phyloP scores from a whole-genome alignment of 2,329 filamentous ascomycete genomes.

The Trichothecium sympodiale region DNA sequence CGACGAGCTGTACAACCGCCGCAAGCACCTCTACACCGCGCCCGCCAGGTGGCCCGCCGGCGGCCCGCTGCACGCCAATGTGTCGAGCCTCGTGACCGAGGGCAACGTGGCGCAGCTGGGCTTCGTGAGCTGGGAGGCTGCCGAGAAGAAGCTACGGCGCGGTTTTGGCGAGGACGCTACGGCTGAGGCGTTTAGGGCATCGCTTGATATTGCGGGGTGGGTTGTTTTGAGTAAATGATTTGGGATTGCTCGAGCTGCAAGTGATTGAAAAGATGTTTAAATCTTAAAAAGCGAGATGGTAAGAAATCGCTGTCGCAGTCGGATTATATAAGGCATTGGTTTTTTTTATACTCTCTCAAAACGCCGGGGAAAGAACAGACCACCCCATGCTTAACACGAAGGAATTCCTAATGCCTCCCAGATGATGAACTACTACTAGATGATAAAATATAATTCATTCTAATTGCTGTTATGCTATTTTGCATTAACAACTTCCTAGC shows the following conservation, averaged over 20 bases:
- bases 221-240: constrained; percentile 32
- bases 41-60: constrained; percentile 26
- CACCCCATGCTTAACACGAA: too few relatives aligned
- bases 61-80: constrained; percentile 29
- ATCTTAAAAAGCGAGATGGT: too few relatives aligned
- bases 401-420: too few relatives aligned
- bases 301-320: too few relatives aligned
- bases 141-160: constrained; percentile 20
- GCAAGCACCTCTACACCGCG: constrained; percentile 38
- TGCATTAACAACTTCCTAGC: too few relatives aligned
- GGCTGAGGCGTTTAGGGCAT: constrained; percentile 20
- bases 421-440: too few relatives aligned
- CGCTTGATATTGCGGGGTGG: constrained; percentile 28
- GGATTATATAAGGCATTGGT: too few relatives aligned
- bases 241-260: constrained; percentile 9
- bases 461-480: too few relatives aligned
- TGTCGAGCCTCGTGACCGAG: constrained; percentile 19
- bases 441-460: too few relatives aligned
- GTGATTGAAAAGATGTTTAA: too few relatives aligned
- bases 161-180: constrained; percentile 27
- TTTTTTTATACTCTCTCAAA: too few relatives aligned
- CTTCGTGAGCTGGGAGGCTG: constrained; percentile 26
- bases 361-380: too few relatives aligned
- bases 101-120: constrained; percentile 25
- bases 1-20: constrained; percentile 35